Percentiles rank a stretch among this genome's conserved stretches.
Evolutionary conservation across 148 eudicot genomes (phyloP).

Genomic region (Limonium bicolor): DNA sequence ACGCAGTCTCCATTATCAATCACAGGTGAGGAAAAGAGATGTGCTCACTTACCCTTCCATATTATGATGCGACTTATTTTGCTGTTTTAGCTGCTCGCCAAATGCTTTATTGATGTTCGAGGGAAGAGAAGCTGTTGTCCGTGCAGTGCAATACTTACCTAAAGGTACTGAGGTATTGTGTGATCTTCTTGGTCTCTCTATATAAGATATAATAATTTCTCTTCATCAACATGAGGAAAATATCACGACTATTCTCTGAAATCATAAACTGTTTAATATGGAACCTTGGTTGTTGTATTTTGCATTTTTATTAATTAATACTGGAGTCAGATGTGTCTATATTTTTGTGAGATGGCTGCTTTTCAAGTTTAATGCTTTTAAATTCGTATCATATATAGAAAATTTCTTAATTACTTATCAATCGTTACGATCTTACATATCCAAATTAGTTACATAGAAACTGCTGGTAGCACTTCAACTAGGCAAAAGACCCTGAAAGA

Average conservation of each 20-base stretch:
- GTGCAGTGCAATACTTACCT: slow-evolving; percentile 68
- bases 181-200: neutral
- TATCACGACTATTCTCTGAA: too few relatives aligned
- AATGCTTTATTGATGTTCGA: slow-evolving; percentile 81
- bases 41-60: slow-evolving; percentile 8
- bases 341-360: too few relatives aligned
- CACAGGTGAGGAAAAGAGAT: too few relatives aligned
- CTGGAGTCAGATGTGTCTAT: too few relatives aligned
- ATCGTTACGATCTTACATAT: slow-evolving; percentile 37
- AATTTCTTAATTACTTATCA: too few relatives aligned
- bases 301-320: too few relatives aligned
- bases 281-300: too few relatives aligned
- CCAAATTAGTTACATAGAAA: slow-evolving; percentile 74
- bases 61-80: neutral
- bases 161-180: slow-evolving; percentile 87
- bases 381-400: too few relatives aligned
- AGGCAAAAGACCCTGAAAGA: slow-evolving; percentile 75
- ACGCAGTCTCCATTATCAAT: slow-evolving; percentile 63
- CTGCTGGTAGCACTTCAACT: slow-evolving; percentile 85
- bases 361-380: too few relatives aligned
- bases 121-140: slow-evolving; percentile 65
- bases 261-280: too few relatives aligned
- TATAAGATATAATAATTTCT: too few relatives aligned
- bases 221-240: too few relatives aligned
- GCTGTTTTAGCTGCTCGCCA: slow-evolving; percentile 56